phyloP scores from a whole-genome alignment of 352 stramenopile species.

The Phytopythium chamaehyphon region DNA sequence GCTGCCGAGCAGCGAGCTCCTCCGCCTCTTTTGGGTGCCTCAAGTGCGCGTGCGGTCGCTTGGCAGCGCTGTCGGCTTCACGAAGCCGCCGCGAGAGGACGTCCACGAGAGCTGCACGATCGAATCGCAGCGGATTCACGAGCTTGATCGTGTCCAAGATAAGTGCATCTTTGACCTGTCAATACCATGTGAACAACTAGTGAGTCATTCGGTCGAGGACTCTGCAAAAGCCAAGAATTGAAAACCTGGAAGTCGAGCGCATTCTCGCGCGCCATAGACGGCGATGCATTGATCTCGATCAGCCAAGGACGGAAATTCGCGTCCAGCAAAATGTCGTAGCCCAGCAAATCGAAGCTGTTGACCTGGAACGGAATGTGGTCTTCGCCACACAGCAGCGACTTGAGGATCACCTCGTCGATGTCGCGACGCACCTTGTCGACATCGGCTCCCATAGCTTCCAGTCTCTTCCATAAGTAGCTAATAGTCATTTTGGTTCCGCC shows the following conservation, averaged over 20 bases:
- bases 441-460: conserved; percentile 66
- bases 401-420: conserved; percentile 81
- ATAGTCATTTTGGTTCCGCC: conserved; percentile 83
- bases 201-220: no score
- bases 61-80: conserved; percentile 49
- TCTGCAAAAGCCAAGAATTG: no score
- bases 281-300: conserved; percentile 95
- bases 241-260: conserved; percentile 68
- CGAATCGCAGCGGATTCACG: conserved; percentile 80
- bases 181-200: not conserved
- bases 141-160: conserved; percentile 87
- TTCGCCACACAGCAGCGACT: conserved; percentile 84
- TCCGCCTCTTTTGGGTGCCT: conserved; percentile 49
- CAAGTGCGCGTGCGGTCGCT: conserved; percentile 50
- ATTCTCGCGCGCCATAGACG: conserved; percentile 88
- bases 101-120: conserved; percentile 62
- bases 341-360: conserved; percentile 94
- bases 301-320: conserved; percentile 88
- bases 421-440: conserved; percentile 56
- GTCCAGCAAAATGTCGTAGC: conserved; percentile 95
- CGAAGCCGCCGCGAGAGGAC: conserved; percentile 61
- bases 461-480: conserved; percentile 65
- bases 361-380: conserved; percentile 89
- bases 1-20: conserved; percentile 32
- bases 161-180: conserved; percentile 84